Conservation (phyloP, 192 early-diverging fungal genomes). For the Backusella macrospora region DNA sequence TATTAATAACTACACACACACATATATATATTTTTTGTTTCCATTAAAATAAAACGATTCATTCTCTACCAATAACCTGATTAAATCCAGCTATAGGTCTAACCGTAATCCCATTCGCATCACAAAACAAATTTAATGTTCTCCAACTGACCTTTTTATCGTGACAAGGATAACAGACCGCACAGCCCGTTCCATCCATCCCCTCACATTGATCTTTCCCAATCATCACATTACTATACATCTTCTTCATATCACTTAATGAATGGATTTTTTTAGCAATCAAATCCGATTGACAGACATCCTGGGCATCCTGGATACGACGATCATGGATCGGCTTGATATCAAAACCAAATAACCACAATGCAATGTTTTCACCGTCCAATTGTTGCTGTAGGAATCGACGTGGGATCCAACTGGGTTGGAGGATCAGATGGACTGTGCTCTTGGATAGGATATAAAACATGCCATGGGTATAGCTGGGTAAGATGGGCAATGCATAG, state of each 20-base stretch:
- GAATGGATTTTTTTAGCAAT: conserved; percentile 50
- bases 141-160: conserved; percentile 53
- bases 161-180: conserved; percentile 58
- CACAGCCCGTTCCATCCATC: conserved; percentile 34
- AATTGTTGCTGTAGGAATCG: conserved; percentile 38
- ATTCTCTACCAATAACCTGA: conserved; percentile 11
- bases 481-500: conserved; percentile 55
- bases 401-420: conserved; percentile 37
- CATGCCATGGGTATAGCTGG: conserved; percentile 56
- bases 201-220: not conserved
- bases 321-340: conserved; percentile 58
- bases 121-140: conserved; percentile 54
- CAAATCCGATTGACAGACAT: conserved; percentile 63
- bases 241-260: conserved; percentile 52
- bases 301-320: conserved; percentile 52
- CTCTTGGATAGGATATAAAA: conserved; percentile 58
- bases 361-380: conserved; percentile 60
- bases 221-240: conserved; percentile 15
- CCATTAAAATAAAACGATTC: no score
- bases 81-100: conserved; percentile 21
- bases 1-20: no score
- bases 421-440: conserved; percentile 46
- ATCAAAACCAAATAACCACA: conserved; percentile 60
- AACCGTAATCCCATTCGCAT: conserved; percentile 54
- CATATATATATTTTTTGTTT: no score